Evolutionary conservation across 78 protist species (phyloP).

Genomic region (Planoprotostelium fungivorum): DNA sequence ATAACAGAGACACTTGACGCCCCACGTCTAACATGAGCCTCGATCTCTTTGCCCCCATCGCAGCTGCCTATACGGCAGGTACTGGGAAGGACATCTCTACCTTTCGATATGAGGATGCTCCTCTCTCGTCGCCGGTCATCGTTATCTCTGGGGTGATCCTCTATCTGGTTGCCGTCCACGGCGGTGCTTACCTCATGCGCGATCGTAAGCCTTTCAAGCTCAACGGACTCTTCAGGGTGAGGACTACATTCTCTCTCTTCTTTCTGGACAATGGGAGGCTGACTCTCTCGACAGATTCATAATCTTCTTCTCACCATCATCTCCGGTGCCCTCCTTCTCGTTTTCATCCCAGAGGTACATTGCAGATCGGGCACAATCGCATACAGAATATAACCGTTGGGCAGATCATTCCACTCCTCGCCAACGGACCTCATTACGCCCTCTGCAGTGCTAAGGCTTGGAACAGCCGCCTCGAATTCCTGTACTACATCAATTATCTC

Average conservation of each 20-base stretch:
- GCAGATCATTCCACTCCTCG: background rate
- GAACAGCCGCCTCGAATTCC: constrained; percentile 6
- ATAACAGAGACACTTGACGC: too few relatives aligned
- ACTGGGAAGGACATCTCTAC: background rate
- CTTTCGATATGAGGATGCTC: background rate
- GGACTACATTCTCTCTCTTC: background rate
- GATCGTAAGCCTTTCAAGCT: background rate
- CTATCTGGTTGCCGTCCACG: background rate
- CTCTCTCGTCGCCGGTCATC: background rate
- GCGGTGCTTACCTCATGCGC: background rate
- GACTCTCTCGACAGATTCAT: background rate
- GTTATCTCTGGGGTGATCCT: background rate
- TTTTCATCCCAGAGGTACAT: background rate
- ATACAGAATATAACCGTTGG: background rate
- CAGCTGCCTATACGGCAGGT: background rate
- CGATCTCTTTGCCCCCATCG: background rate
- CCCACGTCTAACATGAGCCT: background rate
- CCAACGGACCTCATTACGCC: background rate
- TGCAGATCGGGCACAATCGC: background rate
- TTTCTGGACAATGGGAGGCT: too few relatives aligned
- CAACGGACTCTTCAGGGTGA: background rate
- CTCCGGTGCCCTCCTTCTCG: background rate
- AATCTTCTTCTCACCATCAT: background rate
- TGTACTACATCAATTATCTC: constrained; percentile 52
- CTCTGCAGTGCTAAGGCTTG: background rate